Base-by-base conservation (phyloP, 495 filamentous ascomycete species). In the Extremus antarcticus region DNA sequence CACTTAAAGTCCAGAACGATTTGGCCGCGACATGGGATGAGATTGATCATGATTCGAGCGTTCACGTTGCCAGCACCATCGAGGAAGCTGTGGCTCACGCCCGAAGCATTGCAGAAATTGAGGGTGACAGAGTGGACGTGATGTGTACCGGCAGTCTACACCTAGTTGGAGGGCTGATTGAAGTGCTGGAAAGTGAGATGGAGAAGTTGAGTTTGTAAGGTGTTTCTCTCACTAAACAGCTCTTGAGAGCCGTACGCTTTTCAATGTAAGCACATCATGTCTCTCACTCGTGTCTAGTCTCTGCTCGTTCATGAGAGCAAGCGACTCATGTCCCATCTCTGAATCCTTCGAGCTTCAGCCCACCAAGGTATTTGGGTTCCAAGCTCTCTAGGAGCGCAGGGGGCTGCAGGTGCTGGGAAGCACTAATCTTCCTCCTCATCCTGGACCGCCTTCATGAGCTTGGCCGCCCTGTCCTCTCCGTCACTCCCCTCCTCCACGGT, bases 81-180 rank as follows among this genome's bases (percentile, higher is more conserved):
- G 89, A 97, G 63, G 89, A 94, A 55, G 90, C 90, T 17, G 79
- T 97, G 45, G 78, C 76, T 24, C 77, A 73, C 61, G 83, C 85
- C 2, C 74, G 84, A 38, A 71, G 73, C 3, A 61, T 89, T 3
- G 75, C 74, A 0, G 62, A 63, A 3, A 25, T 9, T 3, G 8
- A 57, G 63, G 53, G 60, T 53, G 22, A 46, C 38, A 35, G 10
- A 39, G 51, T 45, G 20, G 60, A 64, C 58, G 71, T 80, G 2
- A 66, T 87, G 20, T 74, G 88, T 25, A 96, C 91, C 19, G 91
- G 91, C 4, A 95, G 89, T 66, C 75, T 95, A 55, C 88, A 95
- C 72, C 76, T 97, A 9, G 87, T 95, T 0, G 90, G 91, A 2
- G 85, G 86, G 0, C 73, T 89, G 55, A 68, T 96, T 25, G 85